Percentiles rank a stretch among this genome's conserved stretches.
Evolutionary conservation across 306 rosid genomes (phyloP).

Genomic region (Alnus glutinosa): DNA sequence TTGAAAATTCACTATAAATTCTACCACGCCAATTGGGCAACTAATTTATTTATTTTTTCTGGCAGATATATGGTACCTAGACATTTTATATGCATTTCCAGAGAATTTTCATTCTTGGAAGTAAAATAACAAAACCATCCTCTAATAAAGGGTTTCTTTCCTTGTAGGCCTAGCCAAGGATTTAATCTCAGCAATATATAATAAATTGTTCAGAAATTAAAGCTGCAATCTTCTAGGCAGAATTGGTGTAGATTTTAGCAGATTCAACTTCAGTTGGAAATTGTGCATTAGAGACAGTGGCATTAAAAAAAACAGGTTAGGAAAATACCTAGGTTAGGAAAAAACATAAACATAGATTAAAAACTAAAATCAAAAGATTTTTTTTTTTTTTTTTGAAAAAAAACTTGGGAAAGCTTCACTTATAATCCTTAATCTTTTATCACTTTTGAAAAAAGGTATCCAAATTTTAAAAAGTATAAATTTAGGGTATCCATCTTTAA

Average conservation of each 20-base stretch:
- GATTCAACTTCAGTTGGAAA: background rate
- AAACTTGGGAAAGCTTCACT: too few relatives aligned
- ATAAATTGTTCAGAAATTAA: background rate
- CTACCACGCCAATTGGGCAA: constrained; percentile 29
- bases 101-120: background rate
- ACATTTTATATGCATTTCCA: background rate
- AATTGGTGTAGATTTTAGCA: too few relatives aligned
- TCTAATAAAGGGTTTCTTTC: background rate
- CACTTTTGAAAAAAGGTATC: too few relatives aligned
- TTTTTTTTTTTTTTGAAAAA: too few relatives aligned
- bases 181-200: background rate
- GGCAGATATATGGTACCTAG: constrained; percentile 15
- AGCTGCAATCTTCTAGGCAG: background rate
- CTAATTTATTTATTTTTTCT: background rate
- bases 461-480: too few relatives aligned
- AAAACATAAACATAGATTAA: background rate
- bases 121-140: too few relatives aligned
- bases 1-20: constrained; percentile 15
- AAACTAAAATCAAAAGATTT: background rate
- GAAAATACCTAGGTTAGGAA: background rate
- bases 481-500: too few relatives aligned
- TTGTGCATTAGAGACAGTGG: background rate
- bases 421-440: too few relatives aligned
- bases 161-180: background rate
- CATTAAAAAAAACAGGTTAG: background rate